These are phyloP conservation scores for Forsythia viridissima DNA, from an alignment of 257 asterid species.

Conservation along the genomic window DNA sequence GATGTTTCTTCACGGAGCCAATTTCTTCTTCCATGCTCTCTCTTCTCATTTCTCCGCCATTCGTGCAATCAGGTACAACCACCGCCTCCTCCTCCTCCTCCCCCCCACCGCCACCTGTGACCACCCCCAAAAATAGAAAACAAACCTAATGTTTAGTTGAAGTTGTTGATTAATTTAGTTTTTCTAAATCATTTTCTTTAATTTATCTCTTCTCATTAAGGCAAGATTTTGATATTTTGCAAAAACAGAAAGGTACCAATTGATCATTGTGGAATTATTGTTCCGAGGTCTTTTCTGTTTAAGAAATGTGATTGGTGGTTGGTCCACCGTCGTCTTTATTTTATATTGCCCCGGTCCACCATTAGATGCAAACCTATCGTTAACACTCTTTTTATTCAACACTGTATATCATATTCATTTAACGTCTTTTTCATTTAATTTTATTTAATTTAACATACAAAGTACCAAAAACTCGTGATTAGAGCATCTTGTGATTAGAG, in stretches of 20 bases:
- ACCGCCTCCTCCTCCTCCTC: background rate
- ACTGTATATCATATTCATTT: background rate
- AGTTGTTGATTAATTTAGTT: background rate
- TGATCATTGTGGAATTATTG: slow-evolving; percentile 2
- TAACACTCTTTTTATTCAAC: background rate
- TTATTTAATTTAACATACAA: background rate
- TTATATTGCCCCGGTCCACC: background rate
- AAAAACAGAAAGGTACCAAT: background rate
- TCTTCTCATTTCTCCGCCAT: slow-evolving; percentile 41
- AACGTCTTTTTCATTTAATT: background rate
- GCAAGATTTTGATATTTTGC: too few relatives aligned
- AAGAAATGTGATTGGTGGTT: background rate
- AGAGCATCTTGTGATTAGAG: too few relatives aligned
- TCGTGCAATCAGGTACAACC: slow-evolving; percentile 51
- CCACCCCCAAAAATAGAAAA: background rate
- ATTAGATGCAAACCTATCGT: background rate
- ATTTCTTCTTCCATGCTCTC: slow-evolving; percentile 59
- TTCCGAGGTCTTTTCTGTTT: background rate
- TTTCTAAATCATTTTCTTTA: background rate
- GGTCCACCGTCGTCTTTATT: slow-evolving; percentile 2
- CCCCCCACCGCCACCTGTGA: background rate
- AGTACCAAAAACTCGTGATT: too few relatives aligned
- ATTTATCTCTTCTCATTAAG: too few relatives aligned
- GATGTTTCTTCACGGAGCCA: slow-evolving; percentile 66
- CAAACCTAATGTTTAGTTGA: background rate